Evolutionary conservation across 169 alveolate species (phyloP).

Genomic region (Besnoitia besnoiti): DNA sequence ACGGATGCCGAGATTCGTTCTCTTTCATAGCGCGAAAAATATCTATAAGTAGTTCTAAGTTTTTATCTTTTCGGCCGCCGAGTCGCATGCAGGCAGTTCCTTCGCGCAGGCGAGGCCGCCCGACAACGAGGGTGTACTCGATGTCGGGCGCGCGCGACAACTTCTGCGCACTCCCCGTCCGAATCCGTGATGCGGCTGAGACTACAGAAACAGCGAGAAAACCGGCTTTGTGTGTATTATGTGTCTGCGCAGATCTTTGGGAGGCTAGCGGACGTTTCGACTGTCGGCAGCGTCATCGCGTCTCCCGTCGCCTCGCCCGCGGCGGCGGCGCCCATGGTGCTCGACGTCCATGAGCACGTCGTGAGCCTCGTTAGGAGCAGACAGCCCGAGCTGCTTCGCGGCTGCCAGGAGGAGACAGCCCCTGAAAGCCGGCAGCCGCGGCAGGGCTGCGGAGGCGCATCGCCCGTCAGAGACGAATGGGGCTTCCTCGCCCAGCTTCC

Average conservation of each 20-base stretch:
- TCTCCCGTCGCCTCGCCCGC: constrained; percentile 48
- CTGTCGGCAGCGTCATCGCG: constrained; percentile 51
- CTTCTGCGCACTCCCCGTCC: background rate
- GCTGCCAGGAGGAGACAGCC: background rate
- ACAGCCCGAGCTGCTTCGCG: background rate
- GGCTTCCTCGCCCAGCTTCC: no score
- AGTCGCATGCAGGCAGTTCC: no score
- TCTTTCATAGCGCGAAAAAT: background rate
- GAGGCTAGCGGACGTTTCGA: constrained; percentile 36
- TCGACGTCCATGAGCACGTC: background rate
- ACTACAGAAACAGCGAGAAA: background rate
- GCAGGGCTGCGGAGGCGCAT: background rate
- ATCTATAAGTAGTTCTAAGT: no score
- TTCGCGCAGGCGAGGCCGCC: no score
- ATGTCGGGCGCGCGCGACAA: background rate
- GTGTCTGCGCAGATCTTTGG: constrained; percentile 47
- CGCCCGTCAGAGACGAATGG: background rate
- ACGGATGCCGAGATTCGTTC: background rate
- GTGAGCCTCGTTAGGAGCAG: background rate
- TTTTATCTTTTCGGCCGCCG: no score
- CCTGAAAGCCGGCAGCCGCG: background rate
- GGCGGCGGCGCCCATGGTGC: constrained; percentile 13
- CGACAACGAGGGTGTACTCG: no score
- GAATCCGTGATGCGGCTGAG: background rate
- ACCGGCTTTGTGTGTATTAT: background rate